Evolutionary conservation across 306 rosid genomes (phyloP), one percentile per base, ranked within the genome.

Genomic region (Sicyos baderoa): DNA sequence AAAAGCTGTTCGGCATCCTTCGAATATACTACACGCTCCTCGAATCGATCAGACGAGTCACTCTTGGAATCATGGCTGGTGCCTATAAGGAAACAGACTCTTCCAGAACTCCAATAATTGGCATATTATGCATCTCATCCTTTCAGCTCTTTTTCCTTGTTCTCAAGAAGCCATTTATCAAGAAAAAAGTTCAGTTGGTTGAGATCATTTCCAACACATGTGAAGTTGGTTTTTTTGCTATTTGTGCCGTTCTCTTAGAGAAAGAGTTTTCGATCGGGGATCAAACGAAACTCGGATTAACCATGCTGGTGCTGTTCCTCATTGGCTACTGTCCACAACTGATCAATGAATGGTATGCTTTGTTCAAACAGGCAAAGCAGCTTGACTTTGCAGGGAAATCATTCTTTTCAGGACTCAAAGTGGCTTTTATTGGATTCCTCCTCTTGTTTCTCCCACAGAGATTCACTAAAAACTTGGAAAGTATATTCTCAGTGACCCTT

Each of bases 81-180:
- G 49, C 68, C 64, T 86, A 80, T 27, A 69, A 53, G 84, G 84
- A 81, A 12, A 75, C 79, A 18, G 56, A 54, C 77, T 58, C 77
- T 52, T 82, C 88, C 0, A 82, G 65, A 69, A 80, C 77, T n/a
- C 95, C 93, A 2, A 68, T 82, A 7, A 44, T 76, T 37, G 54
- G 82, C 27, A 72, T 92, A 57, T 70, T 92, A 29, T 83, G 86
- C 44, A 72, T 87, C 35, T 68, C 96, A 32, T 84, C 93, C n/a
- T 84, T 89, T 76, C 93, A 84, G 82, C 91, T 92, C 55, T 89
- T 87, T 86, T 89, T 89, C 82, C 83, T 87, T 55, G 75, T 92
- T 74, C 95, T 92, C 25, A 86, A 92, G 86, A 92, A 92, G 83
- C 98, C 98, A 5, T 92, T 92, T 22, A 92, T 87, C 55, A 87